phyloP scores from a whole-genome alignment of 2,329 filamentous ascomycete species.

The Blastomyces gilchristii region DNA sequence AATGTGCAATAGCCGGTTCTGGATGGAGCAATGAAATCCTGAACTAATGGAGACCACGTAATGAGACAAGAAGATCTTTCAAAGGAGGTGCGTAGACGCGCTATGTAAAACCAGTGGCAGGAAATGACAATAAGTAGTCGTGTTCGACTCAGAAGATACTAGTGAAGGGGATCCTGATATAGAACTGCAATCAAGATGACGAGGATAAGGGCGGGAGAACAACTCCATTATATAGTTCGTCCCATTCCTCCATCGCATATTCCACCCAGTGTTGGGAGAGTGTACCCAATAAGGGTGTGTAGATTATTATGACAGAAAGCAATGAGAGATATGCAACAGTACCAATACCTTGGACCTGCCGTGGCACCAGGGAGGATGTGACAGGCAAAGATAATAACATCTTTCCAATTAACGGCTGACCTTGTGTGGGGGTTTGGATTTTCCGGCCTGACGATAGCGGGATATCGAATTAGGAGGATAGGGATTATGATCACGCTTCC shows the following conservation, averaged over 20 bases:
- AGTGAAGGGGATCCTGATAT: background rate
- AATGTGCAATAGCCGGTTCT: background rate
- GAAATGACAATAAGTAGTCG: background rate
- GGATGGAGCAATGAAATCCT: background rate
- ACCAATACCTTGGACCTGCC: background rate
- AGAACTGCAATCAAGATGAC: background rate
- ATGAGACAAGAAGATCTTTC: background rate
- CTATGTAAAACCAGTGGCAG: background rate
- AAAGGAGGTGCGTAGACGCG: background rate
- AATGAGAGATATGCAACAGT: background rate
- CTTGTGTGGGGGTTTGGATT: background rate
- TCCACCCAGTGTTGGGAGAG: background rate
- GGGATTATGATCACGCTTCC: background rate
- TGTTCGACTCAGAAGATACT: background rate
- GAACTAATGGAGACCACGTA: background rate
- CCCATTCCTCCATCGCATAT: background rate
- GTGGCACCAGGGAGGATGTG: background rate
- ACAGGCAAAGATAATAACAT: background rate
- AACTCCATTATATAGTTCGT: background rate
- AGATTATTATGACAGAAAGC: too few relatives aligned
- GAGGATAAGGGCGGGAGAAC: background rate
- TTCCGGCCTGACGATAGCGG: background rate
- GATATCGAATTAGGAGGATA: slow-evolving; percentile 3
- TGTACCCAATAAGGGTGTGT: background rate
- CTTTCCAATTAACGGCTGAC: background rate